phyloP scores from a whole-genome alignment of 2,329 filamentous ascomycete genomes.

The Cercospora berteroae region DNA sequence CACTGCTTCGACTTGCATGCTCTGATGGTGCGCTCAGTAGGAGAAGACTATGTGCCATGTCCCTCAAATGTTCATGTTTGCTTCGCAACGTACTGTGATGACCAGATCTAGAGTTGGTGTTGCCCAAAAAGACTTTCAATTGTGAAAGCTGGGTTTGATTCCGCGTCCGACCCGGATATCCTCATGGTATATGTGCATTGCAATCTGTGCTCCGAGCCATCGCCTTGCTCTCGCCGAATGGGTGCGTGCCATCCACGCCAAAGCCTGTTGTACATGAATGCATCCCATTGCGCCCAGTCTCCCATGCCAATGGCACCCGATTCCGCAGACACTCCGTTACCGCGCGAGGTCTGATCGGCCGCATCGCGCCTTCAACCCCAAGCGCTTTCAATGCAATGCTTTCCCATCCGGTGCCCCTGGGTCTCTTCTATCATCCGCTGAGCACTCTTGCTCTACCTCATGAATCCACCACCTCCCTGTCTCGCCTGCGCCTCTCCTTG shows the following conservation, averaged over 20 bases:
- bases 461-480: slow-evolving; percentile 54
- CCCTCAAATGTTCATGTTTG: not conserved
- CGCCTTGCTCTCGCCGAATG: not conserved
- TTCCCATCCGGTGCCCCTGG: not conserved
- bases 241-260: not conserved
- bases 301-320: not conserved
- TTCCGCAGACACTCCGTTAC: not conserved
- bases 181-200: slow-evolving; percentile 21
- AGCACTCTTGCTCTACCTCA: slow-evolving; percentile 19
- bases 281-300: not conserved
- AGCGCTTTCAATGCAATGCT: slow-evolving; percentile 6
- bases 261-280: slow-evolving; percentile 5
- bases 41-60: not conserved
- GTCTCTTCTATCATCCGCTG: not conserved
- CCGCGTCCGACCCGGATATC: slow-evolving; percentile 6
- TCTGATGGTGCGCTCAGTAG: not conserved
- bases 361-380: not conserved
- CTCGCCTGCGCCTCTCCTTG: slow-evolving; percentile 76
- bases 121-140: not conserved
- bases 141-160: not conserved
- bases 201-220: not conserved
- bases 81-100: not conserved
- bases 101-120: not conserved
- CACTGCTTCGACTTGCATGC: not conserved
- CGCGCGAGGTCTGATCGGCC: not conserved